phyloP scores from a whole-genome alignment of 208 protist species.

The Leptomonas pyrrhocoris region DNA sequence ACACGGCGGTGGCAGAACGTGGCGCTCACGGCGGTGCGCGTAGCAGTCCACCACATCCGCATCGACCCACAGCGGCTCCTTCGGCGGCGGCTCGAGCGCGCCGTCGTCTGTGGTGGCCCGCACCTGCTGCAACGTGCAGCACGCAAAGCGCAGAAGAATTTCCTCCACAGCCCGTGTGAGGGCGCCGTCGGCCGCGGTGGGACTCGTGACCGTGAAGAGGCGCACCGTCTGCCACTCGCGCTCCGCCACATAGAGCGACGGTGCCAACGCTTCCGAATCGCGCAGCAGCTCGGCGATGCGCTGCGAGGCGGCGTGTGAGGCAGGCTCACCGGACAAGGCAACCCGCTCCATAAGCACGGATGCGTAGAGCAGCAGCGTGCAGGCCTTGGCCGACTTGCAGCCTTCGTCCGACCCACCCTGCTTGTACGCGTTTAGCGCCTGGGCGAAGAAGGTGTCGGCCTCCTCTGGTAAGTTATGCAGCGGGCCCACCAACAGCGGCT shows the following conservation, averaged over 20 bases:
- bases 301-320: slow-evolving; percentile 31
- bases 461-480: slow-evolving; percentile 44
- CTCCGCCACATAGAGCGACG: slow-evolving; percentile 3
- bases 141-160: slow-evolving; percentile 32
- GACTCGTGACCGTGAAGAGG: slow-evolving; percentile 46
- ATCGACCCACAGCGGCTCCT: slow-evolving; percentile 9
- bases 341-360: slow-evolving; percentile 43
- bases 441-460: slow-evolving; percentile 51
- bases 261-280: slow-evolving; percentile 36
- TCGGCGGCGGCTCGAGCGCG: background rate
- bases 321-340: slow-evolving; percentile 35
- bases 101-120: background rate
- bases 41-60: slow-evolving; percentile 8
- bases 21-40: slow-evolving; percentile 20
- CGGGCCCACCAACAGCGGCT: slow-evolving; percentile 56
- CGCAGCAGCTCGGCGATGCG: slow-evolving; percentile 48
- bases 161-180: slow-evolving; percentile 44
- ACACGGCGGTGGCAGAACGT: slow-evolving; percentile 25
- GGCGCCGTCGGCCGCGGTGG: slow-evolving; percentile 13
- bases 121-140: background rate
- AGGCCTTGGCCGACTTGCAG: slow-evolving; percentile 35
- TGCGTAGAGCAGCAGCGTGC: slow-evolving; percentile 52
- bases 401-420: slow-evolving; percentile 35
- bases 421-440: slow-evolving; percentile 60
- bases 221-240: slow-evolving; percentile 70